Conservation (phyloP, 768 basidiomycete genomes). For the Brasilioporus rufonigricans region DNA sequence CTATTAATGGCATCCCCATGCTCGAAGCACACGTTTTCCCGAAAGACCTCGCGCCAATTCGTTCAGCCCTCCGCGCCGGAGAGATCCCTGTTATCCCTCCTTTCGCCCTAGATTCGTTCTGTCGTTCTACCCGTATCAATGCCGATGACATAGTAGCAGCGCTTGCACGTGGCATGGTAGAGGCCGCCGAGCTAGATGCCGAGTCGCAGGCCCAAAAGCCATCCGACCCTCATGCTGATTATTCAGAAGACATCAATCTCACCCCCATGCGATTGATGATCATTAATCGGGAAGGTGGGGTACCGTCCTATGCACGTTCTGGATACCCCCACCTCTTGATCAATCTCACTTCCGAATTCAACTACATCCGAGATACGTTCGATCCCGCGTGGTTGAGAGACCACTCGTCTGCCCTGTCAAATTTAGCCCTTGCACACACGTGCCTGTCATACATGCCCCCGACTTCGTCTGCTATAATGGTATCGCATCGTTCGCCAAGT, state of each 20-base stretch:
- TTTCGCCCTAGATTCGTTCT: constrained; percentile 88
- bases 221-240: constrained; percentile 35
- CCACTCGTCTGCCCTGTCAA: constrained; percentile 84
- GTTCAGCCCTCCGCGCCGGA: constrained; percentile 85
- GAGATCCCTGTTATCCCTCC: constrained; percentile 97
- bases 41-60: constrained; percentile 77
- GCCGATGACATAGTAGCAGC: constrained; percentile 88
- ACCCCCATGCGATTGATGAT: constrained; percentile 96
- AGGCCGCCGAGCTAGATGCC: constrained; percentile 50
- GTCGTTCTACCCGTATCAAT: constrained; percentile 79
- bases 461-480: constrained; percentile 92
- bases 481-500: constrained; percentile 94
- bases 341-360: constrained; percentile 86
- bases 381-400: constrained; percentile 68
- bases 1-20: constrained; percentile 34
- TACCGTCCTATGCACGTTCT: constrained; percentile 94
- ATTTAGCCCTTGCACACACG: constrained; percentile 78
- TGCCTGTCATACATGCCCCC: constrained; percentile 93
- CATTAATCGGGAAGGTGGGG: constrained; percentile 94
- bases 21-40: constrained; percentile 82
- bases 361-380: constrained; percentile 85
- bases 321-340: constrained; percentile 95
- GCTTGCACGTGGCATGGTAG: constrained; percentile 79
- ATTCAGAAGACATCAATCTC: constrained; percentile 66
- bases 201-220: constrained; percentile 32